A percentile compares a stretch with the other conserved stretches of the same genome.
Evolutionary conservation across 768 basidiomycete genomes (phyloP).

Genomic region (Roridomyces roridus): DNA sequence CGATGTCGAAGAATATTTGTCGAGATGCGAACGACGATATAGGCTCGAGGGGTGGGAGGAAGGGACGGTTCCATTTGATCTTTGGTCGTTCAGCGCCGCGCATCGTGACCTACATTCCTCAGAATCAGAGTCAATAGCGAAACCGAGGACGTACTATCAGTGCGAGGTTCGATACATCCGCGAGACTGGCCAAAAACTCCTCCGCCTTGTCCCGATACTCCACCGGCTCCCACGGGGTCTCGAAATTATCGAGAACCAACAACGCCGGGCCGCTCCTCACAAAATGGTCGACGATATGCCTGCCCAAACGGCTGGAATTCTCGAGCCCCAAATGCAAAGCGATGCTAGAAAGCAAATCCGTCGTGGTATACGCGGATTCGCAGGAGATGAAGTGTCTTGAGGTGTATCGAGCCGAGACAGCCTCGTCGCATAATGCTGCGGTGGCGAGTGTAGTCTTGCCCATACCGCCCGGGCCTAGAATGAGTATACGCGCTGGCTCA

Average conservation of each 20-base stretch:
- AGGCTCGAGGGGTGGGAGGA: conserved; percentile 5
- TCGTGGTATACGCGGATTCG: conserved; percentile 2
- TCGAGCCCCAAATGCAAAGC: conserved; percentile 1
- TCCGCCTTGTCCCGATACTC: conserved; percentile 12
- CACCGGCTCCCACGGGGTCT: conserved; percentile 10
- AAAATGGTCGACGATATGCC: background rate
- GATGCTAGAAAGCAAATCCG: background rate
- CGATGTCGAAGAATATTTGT: conserved; percentile 9
- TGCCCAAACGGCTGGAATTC: background rate
- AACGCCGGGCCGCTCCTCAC: background rate
- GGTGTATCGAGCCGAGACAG: background rate
- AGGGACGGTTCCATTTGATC: conserved; percentile 12
- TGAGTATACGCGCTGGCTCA: background rate
- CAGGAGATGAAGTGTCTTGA: conserved; percentile 10
- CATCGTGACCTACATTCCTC: conserved; percentile 3
- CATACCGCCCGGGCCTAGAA: conserved; percentile 17
- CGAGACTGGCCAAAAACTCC: conserved; percentile 8
- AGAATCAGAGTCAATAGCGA: background rate
- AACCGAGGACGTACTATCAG: background rate
- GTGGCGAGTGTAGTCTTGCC: conserved; percentile 7
- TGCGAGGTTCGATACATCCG: conserved; percentile 6
- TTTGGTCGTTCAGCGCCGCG: conserved; percentile 9
- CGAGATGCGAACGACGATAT: background rate
- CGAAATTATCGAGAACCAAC: conserved; percentile 12
- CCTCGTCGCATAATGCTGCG: background rate